A percentile compares a stretch with the other conserved stretches of the same genome.
These are phyloP conservation scores for Lentinula boryana DNA, from an alignment of 768 basidiomycete species.

Conservation along the genomic window DNA sequence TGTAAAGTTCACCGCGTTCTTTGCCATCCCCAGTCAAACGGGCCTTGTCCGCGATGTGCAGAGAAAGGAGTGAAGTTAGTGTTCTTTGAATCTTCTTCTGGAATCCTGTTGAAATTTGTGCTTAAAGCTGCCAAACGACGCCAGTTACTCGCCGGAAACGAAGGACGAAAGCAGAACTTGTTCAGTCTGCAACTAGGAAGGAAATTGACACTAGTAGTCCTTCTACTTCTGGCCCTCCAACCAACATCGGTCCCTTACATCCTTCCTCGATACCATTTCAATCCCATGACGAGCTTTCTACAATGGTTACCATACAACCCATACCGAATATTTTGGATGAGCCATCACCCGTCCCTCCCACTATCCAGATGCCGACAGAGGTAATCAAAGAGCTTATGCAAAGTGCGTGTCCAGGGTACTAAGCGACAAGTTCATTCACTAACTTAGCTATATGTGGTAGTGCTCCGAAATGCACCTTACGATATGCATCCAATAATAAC, in stretches of 20 bases:
- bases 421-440: too few species aligned
- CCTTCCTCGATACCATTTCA: background rate
- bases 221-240: background rate
- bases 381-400: constrained; percentile 1
- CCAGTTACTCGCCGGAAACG: constrained; percentile 1
- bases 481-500: background rate
- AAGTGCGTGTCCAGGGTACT: background rate
- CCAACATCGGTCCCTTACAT: background rate
- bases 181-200: background rate
- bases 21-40: constrained; percentile 5
- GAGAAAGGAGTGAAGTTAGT: constrained; percentile 10
- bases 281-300: background rate
- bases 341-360: background rate
- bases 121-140: constrained; percentile 10
- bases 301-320: background rate
- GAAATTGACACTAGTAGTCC: background rate
- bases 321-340: background rate
- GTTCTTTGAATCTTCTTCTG: background rate
- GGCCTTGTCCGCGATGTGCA: constrained; percentile 10
- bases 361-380: background rate
- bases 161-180: background rate
- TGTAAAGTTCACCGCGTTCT: constrained; percentile 9
- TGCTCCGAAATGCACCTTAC: background rate
- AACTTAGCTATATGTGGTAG: background rate
- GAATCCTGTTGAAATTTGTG: background rate